Evolutionary conservation across 2,329 filamentous ascomycete genomes (phyloP), one percentile per base, ranked within the genome.

Genomic region (Talaromyces albobiverticillius): DNA sequence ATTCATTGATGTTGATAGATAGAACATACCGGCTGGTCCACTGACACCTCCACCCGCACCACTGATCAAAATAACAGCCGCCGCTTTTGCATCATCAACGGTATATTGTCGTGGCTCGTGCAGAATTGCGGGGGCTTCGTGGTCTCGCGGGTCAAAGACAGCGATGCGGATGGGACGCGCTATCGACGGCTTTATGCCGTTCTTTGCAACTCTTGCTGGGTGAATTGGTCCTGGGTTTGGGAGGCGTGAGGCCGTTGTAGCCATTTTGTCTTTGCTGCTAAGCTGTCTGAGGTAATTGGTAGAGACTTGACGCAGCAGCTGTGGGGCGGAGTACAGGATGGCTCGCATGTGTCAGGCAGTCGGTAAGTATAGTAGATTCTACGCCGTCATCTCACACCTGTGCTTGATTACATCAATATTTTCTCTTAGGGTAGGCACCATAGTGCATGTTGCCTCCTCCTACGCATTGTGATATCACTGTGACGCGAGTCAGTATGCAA

Each of bases 31-130:
- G 4, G 64, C 68, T 2, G 75, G 74, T 1, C 72, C 73, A n/a
- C 63, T 67, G 11, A 73, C 65, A n/a, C 70, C 70, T 41, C 72
- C 70, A 2, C 71, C 68, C 16, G 71, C 68, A 31, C 68, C 66
- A 20, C 65, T 67, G 23, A 69, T 60, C 8, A 70, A 55, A 20
- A 71, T 62, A 0, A 64, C 67, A 1, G 65, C 67, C 2, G 65
- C 29, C 1, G 31, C 36, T 31, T 55, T 57, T 10, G 49, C 55
- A 34, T 46, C 18, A 9, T 51, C 32, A 36, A 26, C 52, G n/a
- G 46, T 57, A 40, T 59, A 59, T 22, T 43, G 43, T 34, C 54
- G 16, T 16, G 54, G 58, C 36, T 57, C 32, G 22, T 59, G 57
- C 14, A 56, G 23, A 34, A 60, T 59, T 20, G 56, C 53, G 5